Base-by-base conservation (phyloP, 2,329 filamentous ascomycete species). In the Blastomyces percursus region DNA sequence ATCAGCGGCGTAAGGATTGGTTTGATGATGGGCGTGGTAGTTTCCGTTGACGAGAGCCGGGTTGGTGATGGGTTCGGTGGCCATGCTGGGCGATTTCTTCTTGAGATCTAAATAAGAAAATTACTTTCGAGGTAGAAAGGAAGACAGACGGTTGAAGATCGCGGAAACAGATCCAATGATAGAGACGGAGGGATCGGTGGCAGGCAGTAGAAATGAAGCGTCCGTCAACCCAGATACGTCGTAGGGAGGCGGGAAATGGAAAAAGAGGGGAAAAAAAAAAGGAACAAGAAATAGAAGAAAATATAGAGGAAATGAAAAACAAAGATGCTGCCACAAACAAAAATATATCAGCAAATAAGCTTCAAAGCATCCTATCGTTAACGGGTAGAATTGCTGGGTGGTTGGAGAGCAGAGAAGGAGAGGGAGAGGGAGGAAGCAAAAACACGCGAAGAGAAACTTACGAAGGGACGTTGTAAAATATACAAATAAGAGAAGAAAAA, bases 31-130 rank as follows among this genome's bases (percentile, higher is more conserved):
- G 63, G 70, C 68, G 66, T 73, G 71, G 66, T 74, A 77, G 69
- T 69, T 75, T 68, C 76, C 76, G 69, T 77, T 78, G 58, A 77
- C 68, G 61, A 75, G 73, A 69, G 71, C 68, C 30, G 56, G 56
- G 42, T 59, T 59, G 65, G 76, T 32, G 65, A 75, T 71, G 64
- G 74, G 72, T 67, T 76, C 74, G 71, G 62, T 60, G 42, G 74
- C 71, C 75, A 77, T 77, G 65, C 35, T 59, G 52, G 27, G 44
- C 24, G 30, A 46, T 60, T 35, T 60, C 35, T 60, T 38, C 12
- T 30, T 16, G 21, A 51, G 14, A 46, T 21, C 21, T 21, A 42
- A 30, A 32, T 6, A 42, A 46, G 42, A n/a, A 30, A 30, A 32
- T 1, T 8, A 42, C 6, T 42, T 42, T 3, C n/a, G 24, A 9